Evolutionary conservation across 805 yeast genomes (phyloP), one percentile per base, ranked within the genome.

Genomic region (Monosporozyma aerobia): DNA sequence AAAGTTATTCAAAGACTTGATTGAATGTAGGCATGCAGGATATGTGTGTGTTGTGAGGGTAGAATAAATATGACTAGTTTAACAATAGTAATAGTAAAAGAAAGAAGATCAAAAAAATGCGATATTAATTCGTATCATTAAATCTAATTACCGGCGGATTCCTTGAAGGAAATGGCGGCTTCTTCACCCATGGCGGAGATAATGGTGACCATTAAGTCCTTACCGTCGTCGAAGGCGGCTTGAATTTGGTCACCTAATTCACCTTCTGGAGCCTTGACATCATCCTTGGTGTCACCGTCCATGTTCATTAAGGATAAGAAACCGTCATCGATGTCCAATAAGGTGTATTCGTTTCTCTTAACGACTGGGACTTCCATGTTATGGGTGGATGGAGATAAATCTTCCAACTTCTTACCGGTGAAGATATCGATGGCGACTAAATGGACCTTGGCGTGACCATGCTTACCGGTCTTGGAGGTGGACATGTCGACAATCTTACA

Each of bases 361-460:
- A 94, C 99, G 75, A 89, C 84, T 78, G 99, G 99, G 73, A 92
- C 98, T 79, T 92, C 97, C 98, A 94, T 90, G 81, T 94, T 94
- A 84, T 94, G 99, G 80, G 99, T 94, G 62, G 99, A 94, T 79
- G 99, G 99, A 66, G 99, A 94, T 76, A 94, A 87, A 80, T 94
- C 99, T 85, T 94, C 99, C 77, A 90, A 85, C 83, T 94, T 94
- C 90, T 94, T 94, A 77, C 88, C 87, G 70, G 99, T 94, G 92
- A 94, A 94, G 77, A 94, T 92, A 77, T 94, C 99, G 69, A 87
- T 84, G 73, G 98, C 98, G 65, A 94, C 97, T 79, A 94, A 83
- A 79, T 94, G 98, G 77, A 94, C 99, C 85, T 94, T 94, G 76
- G 99, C 99, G 94, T 94, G 99, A 81, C 99, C 99, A 87, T 94